These are phyloP conservation scores for Sugiyamaella grinbergsii DNA, from an alignment of 1,139 yeast species.

Conservation along the genomic window DNA sequence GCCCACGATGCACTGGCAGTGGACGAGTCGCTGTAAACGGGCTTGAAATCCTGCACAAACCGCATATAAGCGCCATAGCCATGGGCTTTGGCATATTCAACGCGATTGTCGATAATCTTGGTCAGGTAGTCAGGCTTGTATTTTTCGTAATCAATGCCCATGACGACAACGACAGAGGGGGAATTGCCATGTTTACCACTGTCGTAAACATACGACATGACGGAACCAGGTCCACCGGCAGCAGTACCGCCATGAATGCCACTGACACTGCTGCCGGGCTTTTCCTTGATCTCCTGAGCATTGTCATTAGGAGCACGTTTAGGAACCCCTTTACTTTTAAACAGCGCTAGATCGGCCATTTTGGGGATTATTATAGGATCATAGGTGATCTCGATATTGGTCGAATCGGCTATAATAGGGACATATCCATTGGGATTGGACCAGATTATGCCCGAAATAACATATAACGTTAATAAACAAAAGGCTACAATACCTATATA, in stretches of 20 bases:
- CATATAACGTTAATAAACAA: conserved; percentile 16
- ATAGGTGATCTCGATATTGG: conserved; percentile 17
- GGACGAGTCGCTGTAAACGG: conserved; percentile 20
- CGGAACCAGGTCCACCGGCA: conserved; percentile 7
- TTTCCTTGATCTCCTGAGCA: conserved; percentile 18
- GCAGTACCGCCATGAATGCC: neutral
- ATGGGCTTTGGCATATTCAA: conserved; percentile 76
- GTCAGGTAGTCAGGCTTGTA: conserved; percentile 62
- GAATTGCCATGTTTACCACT: conserved; percentile 20
- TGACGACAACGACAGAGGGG: conserved; percentile 62
- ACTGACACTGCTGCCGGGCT: conserved; percentile 18
- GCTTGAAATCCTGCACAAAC: conserved; percentile 68
- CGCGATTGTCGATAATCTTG: conserved; percentile 74
- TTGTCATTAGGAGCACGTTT: conserved; percentile 24
- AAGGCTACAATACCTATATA: conserved; percentile 18
- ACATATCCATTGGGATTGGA: conserved; percentile 15
- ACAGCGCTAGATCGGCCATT: conserved; percentile 17
- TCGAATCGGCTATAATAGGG: conserved; percentile 20
- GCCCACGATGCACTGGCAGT: conserved; percentile 52
- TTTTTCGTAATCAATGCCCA: conserved; percentile 73
- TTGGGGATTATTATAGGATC: conserved; percentile 24
- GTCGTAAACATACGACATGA: conserved; percentile 19
- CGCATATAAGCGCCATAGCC: conserved; percentile 76
- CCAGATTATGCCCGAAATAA: conserved; percentile 18
- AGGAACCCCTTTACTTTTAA: conserved; percentile 19